Evolutionary conservation across 2,329 filamentous ascomycete genomes (phyloP).

Genomic region (Colletotrichum brevisporum): DNA sequence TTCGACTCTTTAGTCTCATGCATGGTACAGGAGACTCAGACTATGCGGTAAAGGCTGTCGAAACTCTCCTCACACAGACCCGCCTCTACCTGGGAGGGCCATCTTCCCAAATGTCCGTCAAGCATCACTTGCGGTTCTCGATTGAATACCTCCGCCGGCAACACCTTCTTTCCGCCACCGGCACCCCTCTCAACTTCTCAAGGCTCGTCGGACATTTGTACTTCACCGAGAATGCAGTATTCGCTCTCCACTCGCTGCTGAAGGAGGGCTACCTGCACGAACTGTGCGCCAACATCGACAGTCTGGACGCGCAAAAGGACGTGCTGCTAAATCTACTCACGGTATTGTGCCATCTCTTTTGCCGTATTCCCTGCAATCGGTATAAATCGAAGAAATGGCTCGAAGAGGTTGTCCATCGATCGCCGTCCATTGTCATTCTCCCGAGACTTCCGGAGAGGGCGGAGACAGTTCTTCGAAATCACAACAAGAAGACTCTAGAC

Average conservation of each 20-base stretch:
- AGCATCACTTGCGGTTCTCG: slow-evolving; percentile 84
- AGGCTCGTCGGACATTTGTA: slow-evolving; percentile 80
- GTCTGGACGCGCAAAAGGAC: slow-evolving; percentile 55
- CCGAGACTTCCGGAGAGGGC: slow-evolving; percentile 55
- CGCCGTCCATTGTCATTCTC: slow-evolving; percentile 64
- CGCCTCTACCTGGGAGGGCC: slow-evolving; percentile 79
- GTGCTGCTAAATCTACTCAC: slow-evolving; percentile 75
- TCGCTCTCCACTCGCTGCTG: slow-evolving; percentile 82
- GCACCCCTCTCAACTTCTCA: slow-evolving; percentile 80
- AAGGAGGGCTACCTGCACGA: slow-evolving; percentile 77
- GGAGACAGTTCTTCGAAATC: slow-evolving; percentile 66
- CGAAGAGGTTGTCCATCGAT: slow-evolving; percentile 65
- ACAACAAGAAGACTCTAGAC: slow-evolving; percentile 76
- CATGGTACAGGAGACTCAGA: slow-evolving; percentile 74
- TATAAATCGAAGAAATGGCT: slow-evolving; percentile 58
- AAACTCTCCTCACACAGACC: slow-evolving; percentile 78
- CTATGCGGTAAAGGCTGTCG: slow-evolving; percentile 74
- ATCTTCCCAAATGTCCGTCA: slow-evolving; percentile 76
- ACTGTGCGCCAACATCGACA: slow-evolving; percentile 71
- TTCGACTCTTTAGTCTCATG: slow-evolving; percentile 77
- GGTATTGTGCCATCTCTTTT: slow-evolving; percentile 80
- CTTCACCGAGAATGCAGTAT: slow-evolving; percentile 81
- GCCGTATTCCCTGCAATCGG: slow-evolving; percentile 66
- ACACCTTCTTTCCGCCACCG: slow-evolving; percentile 71
- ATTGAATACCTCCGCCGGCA: slow-evolving; percentile 84